Conservation (phyloP, 2,329 filamentous ascomycete species). For the Bertia moriformis region DNA sequence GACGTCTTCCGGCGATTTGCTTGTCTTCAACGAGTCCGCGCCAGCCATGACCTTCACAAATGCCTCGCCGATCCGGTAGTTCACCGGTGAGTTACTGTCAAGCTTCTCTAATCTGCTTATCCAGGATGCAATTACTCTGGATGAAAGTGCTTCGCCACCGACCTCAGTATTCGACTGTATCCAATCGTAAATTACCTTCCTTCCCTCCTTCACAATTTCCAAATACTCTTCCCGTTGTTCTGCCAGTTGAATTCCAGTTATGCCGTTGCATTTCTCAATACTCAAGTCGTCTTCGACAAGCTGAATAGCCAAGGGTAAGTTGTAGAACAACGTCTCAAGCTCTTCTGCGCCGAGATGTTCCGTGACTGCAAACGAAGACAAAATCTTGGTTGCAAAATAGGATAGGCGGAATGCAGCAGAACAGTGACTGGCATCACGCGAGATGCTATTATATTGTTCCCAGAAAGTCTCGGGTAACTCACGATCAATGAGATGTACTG, state of each 20-base stretch:
- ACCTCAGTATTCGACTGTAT: slow-evolving; percentile 1
- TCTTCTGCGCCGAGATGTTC: slow-evolving; percentile 13
- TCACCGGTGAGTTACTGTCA: slow-evolving; percentile 12
- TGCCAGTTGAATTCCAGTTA: slow-evolving; percentile 28
- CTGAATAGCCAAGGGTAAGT: slow-evolving; percentile 35
- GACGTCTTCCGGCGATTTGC: slow-evolving; percentile 13
- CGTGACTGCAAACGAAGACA: slow-evolving; percentile 22
- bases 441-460: slow-evolving; percentile 12
- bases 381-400: slow-evolving; percentile 31
- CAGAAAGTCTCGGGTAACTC: slow-evolving; percentile 10
- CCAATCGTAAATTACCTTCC: slow-evolving; percentile 27
- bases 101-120: slow-evolving; percentile 15
- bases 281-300: slow-evolving; percentile 46
- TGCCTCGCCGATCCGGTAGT: slow-evolving; percentile 21
- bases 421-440: slow-evolving; percentile 33
- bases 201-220: slow-evolving; percentile 32
- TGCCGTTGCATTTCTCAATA: slow-evolving; percentile 33
- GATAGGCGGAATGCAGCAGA: slow-evolving; percentile 39
- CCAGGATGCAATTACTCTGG: slow-evolving; percentile 14
- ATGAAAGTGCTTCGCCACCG: background rate
- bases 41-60: slow-evolving; percentile 21
- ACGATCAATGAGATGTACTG: slow-evolving; percentile 28
- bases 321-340: slow-evolving; percentile 24
- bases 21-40: slow-evolving; percentile 10
- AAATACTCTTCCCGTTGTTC: slow-evolving; percentile 35